A percentile compares a stretch with the other conserved stretches of the same genome.
Conservation (phyloP, 345 rosid species). For the Brassica juncea region DNA sequence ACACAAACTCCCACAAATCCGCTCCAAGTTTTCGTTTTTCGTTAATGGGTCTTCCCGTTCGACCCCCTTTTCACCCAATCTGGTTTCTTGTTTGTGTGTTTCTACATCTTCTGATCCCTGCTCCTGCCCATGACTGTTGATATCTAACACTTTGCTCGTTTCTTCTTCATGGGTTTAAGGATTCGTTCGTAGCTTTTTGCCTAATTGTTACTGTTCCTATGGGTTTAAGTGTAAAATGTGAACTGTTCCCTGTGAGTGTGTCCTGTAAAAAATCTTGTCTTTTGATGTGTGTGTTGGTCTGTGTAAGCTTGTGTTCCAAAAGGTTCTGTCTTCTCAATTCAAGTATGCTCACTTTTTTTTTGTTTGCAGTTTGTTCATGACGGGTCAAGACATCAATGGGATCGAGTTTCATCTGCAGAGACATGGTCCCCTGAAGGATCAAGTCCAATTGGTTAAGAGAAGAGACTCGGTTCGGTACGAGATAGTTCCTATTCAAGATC, state of each 20-base stretch:
- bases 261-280: neutral
- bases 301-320: neutral
- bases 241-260: neutral
- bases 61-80: conserved; percentile 26
- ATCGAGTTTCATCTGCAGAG: conserved; percentile 58
- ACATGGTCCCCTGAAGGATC: conserved; percentile 83
- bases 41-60: conserved; percentile 34
- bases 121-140: neutral
- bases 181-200: conserved; percentile 3
- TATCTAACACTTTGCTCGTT: conserved; percentile 35
- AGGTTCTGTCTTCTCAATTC: conserved; percentile 18
- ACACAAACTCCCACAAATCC: conserved; percentile 1
- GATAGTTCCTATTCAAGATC: conserved; percentile 71
- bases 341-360: neutral
- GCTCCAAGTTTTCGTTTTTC: conserved; percentile 27
- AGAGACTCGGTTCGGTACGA: conserved; percentile 66
- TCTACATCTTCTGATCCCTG: neutral
- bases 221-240: conserved; percentile 10
- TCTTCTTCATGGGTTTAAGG: conserved; percentile 22
- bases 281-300: neutral
- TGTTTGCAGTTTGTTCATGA: conserved; percentile 36
- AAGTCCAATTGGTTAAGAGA: conserved; percentile 74
- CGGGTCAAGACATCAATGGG: conserved; percentile 59
- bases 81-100: conserved; percentile 6
- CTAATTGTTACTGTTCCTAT: neutral